Evolutionary conservation across 2,329 filamentous ascomycete species (phyloP), one percentile per base, ranked within the genome.

Genomic region (Aspergillus chevalieri): DNA sequence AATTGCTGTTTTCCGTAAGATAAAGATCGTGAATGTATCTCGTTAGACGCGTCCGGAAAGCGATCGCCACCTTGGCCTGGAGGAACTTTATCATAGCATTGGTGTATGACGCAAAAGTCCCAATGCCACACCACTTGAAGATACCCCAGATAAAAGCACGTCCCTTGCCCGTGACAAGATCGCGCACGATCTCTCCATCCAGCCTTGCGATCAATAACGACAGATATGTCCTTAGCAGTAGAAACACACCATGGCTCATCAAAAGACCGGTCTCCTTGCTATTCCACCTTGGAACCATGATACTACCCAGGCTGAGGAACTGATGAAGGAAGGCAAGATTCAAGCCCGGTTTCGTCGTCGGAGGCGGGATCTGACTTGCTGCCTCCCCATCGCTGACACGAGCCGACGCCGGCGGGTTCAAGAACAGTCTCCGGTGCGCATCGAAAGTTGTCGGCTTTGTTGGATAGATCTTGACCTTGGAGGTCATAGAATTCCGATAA

Each of bases 61-160:
- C 92, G 57, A 98, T 98, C 6, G 92, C 95, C 47, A 98, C 90
- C 74, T 98, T 98, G 46, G 89, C 92, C 71, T 98, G 92, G 54
- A 98, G 79, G 72, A 88, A 98, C 70, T 97, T 97, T 77, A 98
- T 98, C 87, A 94, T 96, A 48, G 92, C 90, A 69, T 98, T 98
- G 46, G 92, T 96, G 65, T 98, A 98, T 0, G 92, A 95, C 7
- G 91, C 92, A 55, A 97, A 84, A 2, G 87, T 89, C 39, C 93
- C 93, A 33, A 98, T 85, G 3, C 92, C 90, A 57, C 91, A 90
- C 93, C 93, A 98, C 77, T 97, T 96, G 44, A 85, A 68, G 43
- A 98, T 86, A 5, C 93, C 93, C 83, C 85, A 87, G 7, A 93
- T 74, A 66, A 98, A 98, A 0, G 83, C 80, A 61, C 84, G 90